Base-by-base conservation (phyloP, 164 flowering plant genomes). In the Magnolia sinica region DNA sequence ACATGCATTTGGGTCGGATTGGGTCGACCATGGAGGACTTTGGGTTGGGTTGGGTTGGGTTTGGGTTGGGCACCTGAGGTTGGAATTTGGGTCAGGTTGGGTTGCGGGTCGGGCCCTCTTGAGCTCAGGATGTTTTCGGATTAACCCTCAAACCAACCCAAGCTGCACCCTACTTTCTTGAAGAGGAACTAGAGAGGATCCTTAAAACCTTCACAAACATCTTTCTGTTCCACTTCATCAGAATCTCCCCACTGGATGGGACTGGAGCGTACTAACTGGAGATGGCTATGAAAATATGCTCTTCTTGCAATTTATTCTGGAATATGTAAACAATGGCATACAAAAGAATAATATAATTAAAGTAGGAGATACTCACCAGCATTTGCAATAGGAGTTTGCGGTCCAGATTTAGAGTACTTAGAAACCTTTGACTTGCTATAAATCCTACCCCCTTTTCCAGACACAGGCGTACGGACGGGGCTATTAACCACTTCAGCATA, bases 351-450 rank as follows among this genome's bases (percentile, higher is more conserved):
- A 16, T 55, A 16, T 55, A 7, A 55, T 11, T 16, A 55, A 55
- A 55, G 61, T 8, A 72, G 20, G 22, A 72, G 45, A 22, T 73
- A 18, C 81, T 81, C 75, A 91, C 98, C 96, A 74, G 85, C 86
- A 83, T 89, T 86, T 73, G 89, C 84, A 18, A 83, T 72, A n/a
- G 92, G 92, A 16, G 91, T 92, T 73, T 84, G 91, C 72, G 93
- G 91, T 49, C 74, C 86, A 52, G 88, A 79, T 79, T 77, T 87
- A 72, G 73, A 81, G 71, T 81, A 80, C 81, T 82, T 91, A 59
- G 87, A 78, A 72, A 61, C 80, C 83, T 84, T 91, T 76, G 92
- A 79, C 80, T 83, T 87, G 82, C 74, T 87, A 79, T 83, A 79
- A 73, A 74, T 74, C 80, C 84, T 87, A 45, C 85, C 88, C n/a